These are phyloP conservation scores for Quillaja saponaria DNA, from an alignment of 306 rosid genomes.

Conservation along the genomic window DNA sequence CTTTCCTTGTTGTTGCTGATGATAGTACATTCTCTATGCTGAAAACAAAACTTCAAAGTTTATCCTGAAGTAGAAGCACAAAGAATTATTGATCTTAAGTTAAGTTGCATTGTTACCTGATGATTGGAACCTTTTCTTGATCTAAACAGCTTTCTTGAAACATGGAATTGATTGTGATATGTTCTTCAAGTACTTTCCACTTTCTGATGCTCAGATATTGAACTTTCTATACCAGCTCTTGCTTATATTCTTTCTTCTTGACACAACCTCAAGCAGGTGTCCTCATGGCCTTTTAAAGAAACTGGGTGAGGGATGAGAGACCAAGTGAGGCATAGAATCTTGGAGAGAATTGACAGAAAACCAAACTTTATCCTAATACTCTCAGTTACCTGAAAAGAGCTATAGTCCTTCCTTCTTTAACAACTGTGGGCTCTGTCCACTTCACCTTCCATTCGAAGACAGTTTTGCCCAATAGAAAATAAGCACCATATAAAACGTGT, in stretches of 20 bases:
- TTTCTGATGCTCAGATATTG: slow-evolving; percentile 29
- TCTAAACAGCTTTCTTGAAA: slow-evolving; percentile 15
- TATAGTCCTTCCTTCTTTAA: slow-evolving; percentile 42
- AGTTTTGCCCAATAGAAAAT: slow-evolving; percentile 31
- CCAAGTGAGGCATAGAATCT: slow-evolving; percentile 47
- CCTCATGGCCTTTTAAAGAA: slow-evolving; percentile 51
- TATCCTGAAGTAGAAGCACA: slow-evolving; percentile 21
- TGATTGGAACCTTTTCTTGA: slow-evolving; percentile 14
- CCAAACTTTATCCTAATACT: slow-evolving; percentile 36
- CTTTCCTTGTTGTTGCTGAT: slow-evolving; percentile 58
- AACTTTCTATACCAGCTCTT: slow-evolving; percentile 27
- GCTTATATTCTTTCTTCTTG: slow-evolving; percentile 23
- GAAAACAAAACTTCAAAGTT: slow-evolving; percentile 21
- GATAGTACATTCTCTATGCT: slow-evolving; percentile 52
- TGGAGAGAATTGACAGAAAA: slow-evolving; percentile 26
- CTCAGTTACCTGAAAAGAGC: slow-evolving; percentile 40
- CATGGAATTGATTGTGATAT: slow-evolving; percentile 29
- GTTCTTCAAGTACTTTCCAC: slow-evolving; percentile 24
- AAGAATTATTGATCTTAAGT: slow-evolving; percentile 22
- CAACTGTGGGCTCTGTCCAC: slow-evolving; percentile 26
- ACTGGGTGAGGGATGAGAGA: slow-evolving; percentile 29
- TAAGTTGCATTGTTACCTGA: slow-evolving; percentile 34
- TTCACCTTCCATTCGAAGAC: slow-evolving; percentile 32
- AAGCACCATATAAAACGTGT: too few species aligned
- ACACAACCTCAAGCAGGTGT: slow-evolving; percentile 38